These are phyloP conservation scores for Starmerella powellii DNA, from an alignment of 805 yeast species.

Conservation along the genomic window DNA sequence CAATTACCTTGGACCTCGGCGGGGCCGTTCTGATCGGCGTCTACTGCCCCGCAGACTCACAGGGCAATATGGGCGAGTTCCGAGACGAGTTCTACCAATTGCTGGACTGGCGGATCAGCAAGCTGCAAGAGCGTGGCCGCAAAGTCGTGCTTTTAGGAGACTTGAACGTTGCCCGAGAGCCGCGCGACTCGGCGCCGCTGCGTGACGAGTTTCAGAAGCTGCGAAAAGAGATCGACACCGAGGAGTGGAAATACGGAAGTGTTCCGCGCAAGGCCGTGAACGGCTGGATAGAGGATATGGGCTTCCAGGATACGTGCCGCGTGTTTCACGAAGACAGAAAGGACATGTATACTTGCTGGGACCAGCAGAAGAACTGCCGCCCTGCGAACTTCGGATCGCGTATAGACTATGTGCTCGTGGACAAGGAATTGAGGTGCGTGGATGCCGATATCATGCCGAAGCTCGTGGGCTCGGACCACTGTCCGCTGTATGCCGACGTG, in stretches of 20 bases:
- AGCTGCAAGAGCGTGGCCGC: constrained; percentile 44
- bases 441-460: constrained; percentile 50
- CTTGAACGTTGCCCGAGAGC: constrained; percentile 66
- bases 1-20: constrained; percentile 58
- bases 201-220: constrained; percentile 37
- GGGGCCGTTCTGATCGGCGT: constrained; percentile 38
- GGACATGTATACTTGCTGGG: constrained; percentile 86
- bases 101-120: constrained; percentile 50
- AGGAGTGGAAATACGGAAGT: constrained; percentile 33
- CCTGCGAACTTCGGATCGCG: constrained; percentile 81
- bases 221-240: not conserved
- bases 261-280: constrained; percentile 39
- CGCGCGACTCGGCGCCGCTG: constrained; percentile 70
- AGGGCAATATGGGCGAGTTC: constrained; percentile 50
- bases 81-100: constrained; percentile 46
- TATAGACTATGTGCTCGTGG: constrained; percentile 60
- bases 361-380: constrained; percentile 59
- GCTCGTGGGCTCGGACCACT: constrained; percentile 83
- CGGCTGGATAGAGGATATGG: constrained; percentile 32
- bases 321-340: constrained; percentile 41
- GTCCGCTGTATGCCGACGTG: constrained; percentile 74
- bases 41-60: constrained; percentile 89
- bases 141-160: constrained; percentile 78
- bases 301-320: constrained; percentile 33
- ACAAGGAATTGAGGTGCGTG: constrained; percentile 34